A percentile compares a stretch with the other conserved stretches of the same genome.
These are phyloP conservation scores for Salix koriyanagi DNA, from an alignment of 345 rosid genomes.

Conservation along the genomic window DNA sequence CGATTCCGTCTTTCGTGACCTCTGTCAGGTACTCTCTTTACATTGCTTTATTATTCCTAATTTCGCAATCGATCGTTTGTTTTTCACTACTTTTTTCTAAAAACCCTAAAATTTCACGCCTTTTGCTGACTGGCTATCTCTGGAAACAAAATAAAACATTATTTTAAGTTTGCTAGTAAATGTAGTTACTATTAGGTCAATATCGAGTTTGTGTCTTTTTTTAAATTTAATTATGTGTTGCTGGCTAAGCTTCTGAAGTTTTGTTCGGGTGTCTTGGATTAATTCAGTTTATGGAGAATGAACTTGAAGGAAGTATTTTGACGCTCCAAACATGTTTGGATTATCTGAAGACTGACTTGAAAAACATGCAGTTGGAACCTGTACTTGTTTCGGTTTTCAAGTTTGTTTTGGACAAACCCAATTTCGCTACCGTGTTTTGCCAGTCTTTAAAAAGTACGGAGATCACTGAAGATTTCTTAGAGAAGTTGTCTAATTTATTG, in stretches of 20 bases:
- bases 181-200: neutral
- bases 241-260: no score
- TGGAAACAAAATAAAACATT: neutral
- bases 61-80: neutral
- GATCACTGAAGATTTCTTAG: slow-evolving; percentile 43
- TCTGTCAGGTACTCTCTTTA: slow-evolving; percentile 48
- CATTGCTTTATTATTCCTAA: neutral
- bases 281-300: slow-evolving; percentile 59
- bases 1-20: slow-evolving; percentile 55
- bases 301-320: slow-evolving; percentile 52
- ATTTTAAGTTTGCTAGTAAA: neutral
- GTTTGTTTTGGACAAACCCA: slow-evolving; percentile 47
- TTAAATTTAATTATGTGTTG: neutral
- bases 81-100: neutral
- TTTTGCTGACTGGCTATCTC: neutral
- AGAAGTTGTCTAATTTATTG: slow-evolving; percentile 41
- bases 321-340: slow-evolving; percentile 64
- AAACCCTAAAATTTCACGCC: neutral
- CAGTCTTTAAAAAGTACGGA: slow-evolving; percentile 46
- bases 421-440: slow-evolving; percentile 57
- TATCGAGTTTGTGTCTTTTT: neutral
- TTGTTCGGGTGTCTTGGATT: neutral
- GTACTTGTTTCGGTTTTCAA: slow-evolving; percentile 50
- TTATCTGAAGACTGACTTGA: slow-evolving; percentile 40
- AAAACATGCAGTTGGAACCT: slow-evolving; percentile 42